Percentiles rank a stretch among this genome's conserved stretches.
These are phyloP conservation scores for Porphyridium purpureum DNA, from an alignment of 23 red algal genomes.

Conservation along the genomic window DNA sequence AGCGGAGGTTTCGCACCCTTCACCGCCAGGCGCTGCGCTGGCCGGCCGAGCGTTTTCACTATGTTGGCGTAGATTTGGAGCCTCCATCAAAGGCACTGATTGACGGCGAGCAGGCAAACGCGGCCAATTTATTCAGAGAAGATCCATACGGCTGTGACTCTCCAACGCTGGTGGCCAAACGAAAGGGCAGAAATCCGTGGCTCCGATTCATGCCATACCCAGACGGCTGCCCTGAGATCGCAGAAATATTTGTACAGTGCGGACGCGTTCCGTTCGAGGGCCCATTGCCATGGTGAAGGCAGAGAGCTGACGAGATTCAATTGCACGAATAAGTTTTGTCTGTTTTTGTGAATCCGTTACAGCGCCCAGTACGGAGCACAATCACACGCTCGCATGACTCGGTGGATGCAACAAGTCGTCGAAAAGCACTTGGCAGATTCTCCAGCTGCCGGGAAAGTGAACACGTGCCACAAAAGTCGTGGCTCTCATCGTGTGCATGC, in stretches of 20 bases:
- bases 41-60: constrained; percentile 30
- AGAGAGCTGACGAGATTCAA: too few relatives aligned
- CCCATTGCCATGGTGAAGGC: constrained; percentile 46
- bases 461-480: too few relatives aligned
- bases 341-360: too few relatives aligned
- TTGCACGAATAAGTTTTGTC: too few relatives aligned
- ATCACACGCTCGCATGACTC: too few relatives aligned
- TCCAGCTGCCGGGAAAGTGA: too few relatives aligned
- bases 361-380: too few relatives aligned
- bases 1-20: constrained; percentile 27
- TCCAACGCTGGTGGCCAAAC: constrained; percentile 25
- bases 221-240: constrained; percentile 48
- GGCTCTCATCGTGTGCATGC: too few relatives aligned
- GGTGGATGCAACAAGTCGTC: too few relatives aligned
- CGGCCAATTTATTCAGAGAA: constrained; percentile 25
- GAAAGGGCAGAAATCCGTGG: constrained; percentile 41
- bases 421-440: too few relatives aligned
- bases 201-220: constrained; percentile 52
- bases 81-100: background rate
- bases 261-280: constrained; percentile 25
- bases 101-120: constrained; percentile 4
- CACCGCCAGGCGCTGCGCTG: constrained; percentile 56
- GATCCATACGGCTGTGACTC: constrained; percentile 71
- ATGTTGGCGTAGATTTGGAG: constrained; percentile 51
- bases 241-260: constrained; percentile 38